phyloP scores from a whole-genome alignment of 1,284 basidiomycete species.

The Tremellales sp. region DNA sequence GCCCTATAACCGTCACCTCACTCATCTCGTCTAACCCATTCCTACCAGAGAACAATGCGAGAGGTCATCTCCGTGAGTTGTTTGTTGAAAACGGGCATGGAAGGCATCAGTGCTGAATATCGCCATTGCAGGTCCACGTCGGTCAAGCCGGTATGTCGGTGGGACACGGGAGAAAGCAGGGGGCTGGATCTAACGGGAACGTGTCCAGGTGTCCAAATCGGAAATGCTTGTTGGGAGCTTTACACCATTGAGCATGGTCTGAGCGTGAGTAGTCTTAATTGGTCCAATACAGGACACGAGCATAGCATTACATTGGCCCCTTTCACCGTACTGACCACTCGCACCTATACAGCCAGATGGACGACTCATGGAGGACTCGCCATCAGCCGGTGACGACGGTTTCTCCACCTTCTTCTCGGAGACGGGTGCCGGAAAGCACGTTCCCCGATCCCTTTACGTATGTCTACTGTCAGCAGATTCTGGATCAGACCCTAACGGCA shows the following conservation, averaged over 20 bases:
- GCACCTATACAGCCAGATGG: slow-evolving; percentile 72
- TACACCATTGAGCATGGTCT: slow-evolving; percentile 99
- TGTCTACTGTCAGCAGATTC: slow-evolving; percentile 18
- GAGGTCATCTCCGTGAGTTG: slow-evolving; percentile 48
- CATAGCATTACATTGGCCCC: background rate
- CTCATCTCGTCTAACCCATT: too few species aligned
- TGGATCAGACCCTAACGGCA: slow-evolving; percentile 26
- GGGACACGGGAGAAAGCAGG: background rate
- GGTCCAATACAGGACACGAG: background rate
- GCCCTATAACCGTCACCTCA: too few species aligned
- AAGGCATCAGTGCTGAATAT: background rate
- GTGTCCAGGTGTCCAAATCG: slow-evolving; percentile 58
- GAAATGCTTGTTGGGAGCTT: slow-evolving; percentile 97
- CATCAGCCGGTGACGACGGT: slow-evolving; percentile 74
- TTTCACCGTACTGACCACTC: slow-evolving; percentile 15
- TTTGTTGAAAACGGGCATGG: background rate
- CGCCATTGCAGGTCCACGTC: slow-evolving; percentile 43
- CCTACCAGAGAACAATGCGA: slow-evolving; percentile 37
- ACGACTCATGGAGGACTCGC: slow-evolving; percentile 71
- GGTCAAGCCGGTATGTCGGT: slow-evolving; percentile 47
- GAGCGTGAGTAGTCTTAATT: slow-evolving; percentile 60
- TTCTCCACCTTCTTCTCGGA: slow-evolving; percentile 74
- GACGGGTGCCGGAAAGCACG: slow-evolving; percentile 85
- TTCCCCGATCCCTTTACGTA: slow-evolving; percentile 92
- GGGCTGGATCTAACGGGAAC: background rate